Conservation (phyloP, 257 asterid genomes). For the Marsdenia floribunda region DNA sequence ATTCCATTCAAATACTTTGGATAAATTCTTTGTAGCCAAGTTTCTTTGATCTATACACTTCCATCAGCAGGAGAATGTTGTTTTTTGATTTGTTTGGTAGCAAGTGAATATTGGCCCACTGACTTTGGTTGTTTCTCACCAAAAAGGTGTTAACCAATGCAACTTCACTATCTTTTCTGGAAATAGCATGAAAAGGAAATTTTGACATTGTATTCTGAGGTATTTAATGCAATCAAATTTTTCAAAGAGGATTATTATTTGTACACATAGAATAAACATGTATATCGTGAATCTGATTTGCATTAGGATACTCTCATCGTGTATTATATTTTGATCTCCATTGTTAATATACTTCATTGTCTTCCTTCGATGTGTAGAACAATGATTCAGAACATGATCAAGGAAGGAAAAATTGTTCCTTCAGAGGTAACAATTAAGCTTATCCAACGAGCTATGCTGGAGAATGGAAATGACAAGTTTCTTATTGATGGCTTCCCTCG, state of each 20-base stretch:
- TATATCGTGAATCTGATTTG: background rate
- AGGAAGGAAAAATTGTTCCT: slow-evolving; percentile 89
- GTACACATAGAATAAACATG: background rate
- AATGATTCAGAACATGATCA: slow-evolving; percentile 77
- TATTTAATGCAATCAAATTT: background rate
- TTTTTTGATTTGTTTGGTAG: background rate
- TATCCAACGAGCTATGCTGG: slow-evolving; percentile 65
- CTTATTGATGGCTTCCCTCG: slow-evolving; percentile 98
- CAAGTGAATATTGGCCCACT: background rate
- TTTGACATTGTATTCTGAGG: background rate
- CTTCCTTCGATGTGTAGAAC: slow-evolving; percentile 39
- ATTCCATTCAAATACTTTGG: background rate
- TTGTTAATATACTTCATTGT: background rate
- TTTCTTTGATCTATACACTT: background rate
- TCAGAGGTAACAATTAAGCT: slow-evolving; percentile 85
- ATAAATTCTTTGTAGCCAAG: background rate
- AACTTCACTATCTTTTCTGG: background rate
- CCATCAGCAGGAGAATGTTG: background rate
- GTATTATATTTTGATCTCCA: background rate
- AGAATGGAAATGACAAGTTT: slow-evolving; percentile 70
- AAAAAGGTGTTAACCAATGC: background rate
- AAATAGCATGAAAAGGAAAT: background rate
- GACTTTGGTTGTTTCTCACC: background rate
- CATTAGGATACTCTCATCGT: background rate
- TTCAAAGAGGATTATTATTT: background rate